These are phyloP conservation scores for Cyclocybe cylindracea DNA, from an alignment of 768 basidiomycete genomes.

Conservation along the genomic window DNA sequence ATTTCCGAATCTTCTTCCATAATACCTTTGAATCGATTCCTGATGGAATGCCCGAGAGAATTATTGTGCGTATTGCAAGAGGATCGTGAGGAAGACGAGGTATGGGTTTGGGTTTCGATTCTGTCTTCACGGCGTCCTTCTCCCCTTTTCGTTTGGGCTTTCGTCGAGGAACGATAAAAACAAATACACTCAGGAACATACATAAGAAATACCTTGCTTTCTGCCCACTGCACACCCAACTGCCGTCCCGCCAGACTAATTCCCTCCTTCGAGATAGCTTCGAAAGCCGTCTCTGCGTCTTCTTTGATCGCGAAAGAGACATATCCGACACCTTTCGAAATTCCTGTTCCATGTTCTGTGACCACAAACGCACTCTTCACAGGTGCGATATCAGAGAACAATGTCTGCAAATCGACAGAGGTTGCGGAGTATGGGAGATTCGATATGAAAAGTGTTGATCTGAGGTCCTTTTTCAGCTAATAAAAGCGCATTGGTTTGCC, in stretches of 20 bases:
- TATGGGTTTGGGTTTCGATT: slow-evolving; percentile 37
- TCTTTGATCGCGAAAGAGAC: slow-evolving; percentile 89
- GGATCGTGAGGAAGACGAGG: slow-evolving; percentile 57
- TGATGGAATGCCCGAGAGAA: slow-evolving; percentile 72
- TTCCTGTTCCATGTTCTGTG: slow-evolving; percentile 67
- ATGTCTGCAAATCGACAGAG: slow-evolving; percentile 84
- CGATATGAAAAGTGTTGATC: slow-evolving; percentile 90
- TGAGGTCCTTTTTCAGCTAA: slow-evolving; percentile 20
- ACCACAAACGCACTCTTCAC: slow-evolving; percentile 95
- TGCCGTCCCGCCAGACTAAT: slow-evolving; percentile 67
- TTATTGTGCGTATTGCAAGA: slow-evolving; percentile 79
- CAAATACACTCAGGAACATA: background rate
- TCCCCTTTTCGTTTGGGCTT: slow-evolving; percentile 48
- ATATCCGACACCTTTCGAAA: slow-evolving; percentile 95
- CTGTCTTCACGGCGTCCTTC: slow-evolving; percentile 35
- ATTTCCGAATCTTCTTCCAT: slow-evolving; percentile 89
- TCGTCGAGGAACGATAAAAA: background rate
- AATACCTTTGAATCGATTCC: slow-evolving; percentile 63
- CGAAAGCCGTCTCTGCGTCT: slow-evolving; percentile 79
- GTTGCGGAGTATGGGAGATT: slow-evolving; percentile 92
- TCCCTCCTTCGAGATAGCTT: slow-evolving; percentile 63
- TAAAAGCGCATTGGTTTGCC: too few species aligned
- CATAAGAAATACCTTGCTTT: slow-evolving; percentile 56
- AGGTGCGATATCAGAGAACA: slow-evolving; percentile 95
- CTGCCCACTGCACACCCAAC: slow-evolving; percentile 80